Percentiles rank a stretch among this genome's conserved stretches.
These are phyloP conservation scores for Sanghuangporus weigelae DNA, from an alignment of 1,284 basidiomycete genomes.

Conservation along the genomic window DNA sequence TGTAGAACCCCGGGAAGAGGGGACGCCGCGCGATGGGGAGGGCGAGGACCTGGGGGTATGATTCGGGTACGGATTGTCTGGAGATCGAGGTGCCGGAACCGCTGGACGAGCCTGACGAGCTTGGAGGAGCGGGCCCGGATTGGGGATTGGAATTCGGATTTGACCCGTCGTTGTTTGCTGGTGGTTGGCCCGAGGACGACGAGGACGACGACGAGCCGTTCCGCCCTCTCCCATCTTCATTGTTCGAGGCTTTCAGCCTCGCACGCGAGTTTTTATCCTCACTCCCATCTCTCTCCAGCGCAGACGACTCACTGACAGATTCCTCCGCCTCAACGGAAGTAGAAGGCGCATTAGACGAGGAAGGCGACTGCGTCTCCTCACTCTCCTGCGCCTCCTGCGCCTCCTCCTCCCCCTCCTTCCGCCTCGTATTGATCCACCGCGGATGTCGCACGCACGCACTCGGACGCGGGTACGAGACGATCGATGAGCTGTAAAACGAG, in stretches of 20 bases:
- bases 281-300: conserved; percentile 1
- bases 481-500: conserved; percentile 15
- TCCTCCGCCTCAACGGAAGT: conserved; percentile 9
- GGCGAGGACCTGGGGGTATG: conserved; percentile 93
- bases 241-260: conserved; percentile 20
- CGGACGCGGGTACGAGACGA: conserved; percentile 17
- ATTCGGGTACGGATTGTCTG: conserved; percentile 79
- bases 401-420: conserved; percentile 9
- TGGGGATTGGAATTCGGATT: conserved; percentile 22
- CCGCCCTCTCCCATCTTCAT: conserved; percentile 19
- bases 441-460: conserved; percentile 24
- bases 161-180: conserved; percentile 20
- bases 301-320: background rate
- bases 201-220: conserved; percentile 24
- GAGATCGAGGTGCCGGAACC: conserved; percentile 53
- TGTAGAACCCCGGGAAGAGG: conserved; percentile 97
- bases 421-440: conserved; percentile 26
- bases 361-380: background rate
- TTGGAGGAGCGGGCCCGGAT: conserved; percentile 19
- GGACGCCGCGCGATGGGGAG: conserved; percentile 95
- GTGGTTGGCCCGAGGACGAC: conserved; percentile 25
- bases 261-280: conserved; percentile 8
- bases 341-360: background rate
- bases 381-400: conserved; percentile 7
- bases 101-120: conserved; percentile 19